A percentile compares a stretch with the other conserved stretches of the same genome.
phyloP scores from a whole-genome alignment of 1,139 yeast genomes.

The Pichia sp. region DNA sequence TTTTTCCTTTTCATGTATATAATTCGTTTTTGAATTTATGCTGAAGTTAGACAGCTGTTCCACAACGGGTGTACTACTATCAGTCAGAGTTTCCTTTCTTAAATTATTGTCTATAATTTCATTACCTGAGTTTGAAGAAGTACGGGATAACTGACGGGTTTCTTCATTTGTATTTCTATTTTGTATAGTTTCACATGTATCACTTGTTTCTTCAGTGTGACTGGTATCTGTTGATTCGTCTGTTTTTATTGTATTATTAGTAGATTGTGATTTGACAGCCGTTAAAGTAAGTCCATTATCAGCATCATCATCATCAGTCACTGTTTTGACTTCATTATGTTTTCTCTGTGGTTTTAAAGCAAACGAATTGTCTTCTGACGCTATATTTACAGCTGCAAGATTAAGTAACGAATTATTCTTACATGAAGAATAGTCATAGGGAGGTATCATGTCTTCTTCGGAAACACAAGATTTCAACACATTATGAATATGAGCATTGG shows the following conservation, averaged over 20 bases:
- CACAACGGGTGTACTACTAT: neutral
- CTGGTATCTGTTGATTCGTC: neutral
- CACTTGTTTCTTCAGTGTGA: neutral
- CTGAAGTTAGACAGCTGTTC: neutral
- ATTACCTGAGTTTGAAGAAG: slow-evolving; percentile 1
- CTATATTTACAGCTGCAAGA: neutral
- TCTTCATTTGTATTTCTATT: slow-evolving; percentile 1
- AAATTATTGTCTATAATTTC: neutral
- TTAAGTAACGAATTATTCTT: slow-evolving; percentile 6
- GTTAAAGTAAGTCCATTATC: neutral
- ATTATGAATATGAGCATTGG: neutral
- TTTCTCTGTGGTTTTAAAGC: slow-evolving; percentile 5
- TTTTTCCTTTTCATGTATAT: neutral
- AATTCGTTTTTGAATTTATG: neutral
- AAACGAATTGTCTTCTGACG: neutral
- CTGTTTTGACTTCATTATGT: neutral
- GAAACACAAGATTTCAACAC: neutral
- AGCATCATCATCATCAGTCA: neutral
- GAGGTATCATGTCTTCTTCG: slow-evolving; percentile 11
- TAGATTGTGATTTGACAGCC: neutral
- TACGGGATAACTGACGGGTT: slow-evolving; percentile 6
- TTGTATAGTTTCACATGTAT: neutral
- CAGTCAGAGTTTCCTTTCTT: neutral
- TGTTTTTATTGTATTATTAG: neutral
- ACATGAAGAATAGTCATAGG: slow-evolving; percentile 4